These are phyloP conservation scores for Endocalyx cinctus DNA, from an alignment of 2,329 filamentous ascomycete species.

Conservation along the genomic window DNA sequence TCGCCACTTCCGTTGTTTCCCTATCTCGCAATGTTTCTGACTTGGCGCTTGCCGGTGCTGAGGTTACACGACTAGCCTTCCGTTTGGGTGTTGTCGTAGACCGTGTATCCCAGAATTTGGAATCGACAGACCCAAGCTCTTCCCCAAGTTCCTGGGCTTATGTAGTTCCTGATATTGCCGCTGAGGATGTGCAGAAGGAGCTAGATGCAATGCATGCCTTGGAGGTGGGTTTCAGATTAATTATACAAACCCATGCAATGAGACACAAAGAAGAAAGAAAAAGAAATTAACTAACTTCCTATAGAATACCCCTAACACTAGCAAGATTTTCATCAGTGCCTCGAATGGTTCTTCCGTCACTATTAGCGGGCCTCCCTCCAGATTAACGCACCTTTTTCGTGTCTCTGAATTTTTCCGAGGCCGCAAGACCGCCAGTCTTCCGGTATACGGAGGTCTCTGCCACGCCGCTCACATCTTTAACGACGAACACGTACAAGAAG, in stretches of 20 bases:
- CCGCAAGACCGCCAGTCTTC: slow-evolving; percentile 7
- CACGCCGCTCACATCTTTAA: slow-evolving; percentile 37
- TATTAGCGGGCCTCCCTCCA: slow-evolving; percentile 1
- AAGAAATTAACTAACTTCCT: no score
- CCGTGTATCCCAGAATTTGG: slow-evolving; percentile 35
- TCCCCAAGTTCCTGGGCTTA: slow-evolving; percentile 32
- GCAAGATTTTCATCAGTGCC: slow-evolving; percentile 3
- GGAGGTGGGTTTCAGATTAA: no score
- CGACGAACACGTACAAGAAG: slow-evolving; percentile 19
- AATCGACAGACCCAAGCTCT: slow-evolving; percentile 22
- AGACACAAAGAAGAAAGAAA: no score
- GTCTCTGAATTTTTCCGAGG: slow-evolving; percentile 1
- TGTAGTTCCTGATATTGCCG: slow-evolving; percentile 29
- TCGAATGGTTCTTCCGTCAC: not conserved
- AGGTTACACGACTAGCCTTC: slow-evolving; percentile 39
- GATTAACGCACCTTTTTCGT: not conserved
- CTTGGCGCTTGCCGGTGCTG: slow-evolving; percentile 32
- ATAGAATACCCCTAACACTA: slow-evolving; percentile 1
- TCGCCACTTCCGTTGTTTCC: slow-evolving; percentile 36
- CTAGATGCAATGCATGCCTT: slow-evolving; percentile 28
- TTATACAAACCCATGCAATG: no score
- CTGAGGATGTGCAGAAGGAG: slow-evolving; percentile 29
- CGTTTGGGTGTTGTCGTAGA: slow-evolving; percentile 38
- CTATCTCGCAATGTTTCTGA: slow-evolving; percentile 32
- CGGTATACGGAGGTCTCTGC: slow-evolving; percentile 33